A percentile compares a stretch with the other conserved stretches of the same genome.
Evolutionary conservation across 2,329 filamentous ascomycete species (phyloP).

Genomic region (Fusarium sp.): DNA sequence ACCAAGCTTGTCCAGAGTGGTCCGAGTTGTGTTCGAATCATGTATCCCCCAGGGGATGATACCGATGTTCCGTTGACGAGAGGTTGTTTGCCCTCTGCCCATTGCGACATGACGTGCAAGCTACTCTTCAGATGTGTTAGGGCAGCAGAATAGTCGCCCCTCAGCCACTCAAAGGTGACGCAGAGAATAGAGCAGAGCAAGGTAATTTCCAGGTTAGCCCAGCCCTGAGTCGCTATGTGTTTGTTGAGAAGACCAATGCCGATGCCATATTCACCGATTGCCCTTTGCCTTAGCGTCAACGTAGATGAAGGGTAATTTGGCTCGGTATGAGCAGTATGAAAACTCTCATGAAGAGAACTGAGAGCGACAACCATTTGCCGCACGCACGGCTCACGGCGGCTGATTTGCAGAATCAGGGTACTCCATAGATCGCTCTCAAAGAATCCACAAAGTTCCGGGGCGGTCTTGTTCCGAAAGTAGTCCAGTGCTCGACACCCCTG

Average conservation of each 20-base stretch:
- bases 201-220: constrained; percentile 27
- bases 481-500: constrained; percentile 15
- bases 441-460: constrained; percentile 25
- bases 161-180: constrained; percentile 34
- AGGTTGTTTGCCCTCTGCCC: constrained; percentile 1
- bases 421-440: constrained; percentile 33
- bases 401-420: constrained; percentile 27
- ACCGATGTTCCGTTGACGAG: constrained; percentile 13
- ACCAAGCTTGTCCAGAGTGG: constrained; percentile 26
- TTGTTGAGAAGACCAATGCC: constrained; percentile 23
- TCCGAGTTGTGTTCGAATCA: constrained; percentile 19
- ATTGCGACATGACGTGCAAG: constrained; percentile 22
- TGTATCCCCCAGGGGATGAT: constrained; percentile 28
- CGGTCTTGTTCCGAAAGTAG: constrained; percentile 28
- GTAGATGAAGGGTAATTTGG: not conserved
- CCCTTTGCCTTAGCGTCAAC: constrained; percentile 7
- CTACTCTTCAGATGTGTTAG: constrained; percentile 26
- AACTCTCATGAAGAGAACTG: constrained; percentile 27
- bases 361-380: constrained; percentile 30
- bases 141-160: constrained; percentile 27
- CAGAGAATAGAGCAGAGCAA: constrained; percentile 32
- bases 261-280: constrained; percentile 14
- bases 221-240: constrained; percentile 27
- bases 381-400: constrained; percentile 29
- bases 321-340: constrained; percentile 11